A percentile compares a stretch with the other conserved stretches of the same genome.
phyloP scores from a whole-genome alignment of 768 basidiomycete genomes.

The Lepiota subincarnata region DNA sequence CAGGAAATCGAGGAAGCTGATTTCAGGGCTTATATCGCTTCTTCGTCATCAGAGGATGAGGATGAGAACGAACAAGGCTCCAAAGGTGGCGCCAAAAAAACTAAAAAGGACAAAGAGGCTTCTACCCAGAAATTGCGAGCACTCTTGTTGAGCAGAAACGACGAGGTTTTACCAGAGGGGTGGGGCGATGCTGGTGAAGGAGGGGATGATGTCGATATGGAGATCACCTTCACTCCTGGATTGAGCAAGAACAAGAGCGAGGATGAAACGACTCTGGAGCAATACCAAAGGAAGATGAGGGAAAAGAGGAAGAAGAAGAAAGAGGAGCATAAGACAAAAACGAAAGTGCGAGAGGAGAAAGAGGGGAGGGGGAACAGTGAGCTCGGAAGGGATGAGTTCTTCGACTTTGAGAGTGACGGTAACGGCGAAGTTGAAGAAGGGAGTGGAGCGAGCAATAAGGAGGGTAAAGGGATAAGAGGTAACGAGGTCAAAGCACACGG shows the following conservation, averaged over 20 bases:
- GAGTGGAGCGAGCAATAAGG: constrained; percentile 10
- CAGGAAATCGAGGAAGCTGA: constrained; percentile 92
- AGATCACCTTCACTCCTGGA: constrained; percentile 92
- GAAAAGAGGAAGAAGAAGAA: constrained; percentile 85
- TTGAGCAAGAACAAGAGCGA: constrained; percentile 51
- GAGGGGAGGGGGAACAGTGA: constrained; percentile 23
- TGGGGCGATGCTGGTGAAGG: constrained; percentile 56
- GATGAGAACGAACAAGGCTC: constrained; percentile 34
- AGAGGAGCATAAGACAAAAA: constrained; percentile 50
- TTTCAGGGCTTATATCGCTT: constrained; percentile 76
- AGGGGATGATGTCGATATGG: constrained; percentile 72
- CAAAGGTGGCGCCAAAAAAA: constrained; percentile 15
- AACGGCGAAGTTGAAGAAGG: constrained; percentile 23
- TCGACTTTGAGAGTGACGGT: constrained; percentile 49
- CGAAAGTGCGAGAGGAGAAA: constrained; percentile 13
- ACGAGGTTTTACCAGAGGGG: constrained; percentile 76
- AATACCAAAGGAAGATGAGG: constrained; percentile 83
- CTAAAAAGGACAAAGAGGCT: constrained; percentile 33
- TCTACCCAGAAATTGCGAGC: constrained; percentile 72
- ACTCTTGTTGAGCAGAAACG: constrained; percentile 63
- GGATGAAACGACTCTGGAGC: constrained; percentile 87
- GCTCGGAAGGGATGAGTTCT: constrained; percentile 67
- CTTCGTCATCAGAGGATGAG: constrained; percentile 64
- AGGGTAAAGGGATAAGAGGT: constrained; percentile 19
- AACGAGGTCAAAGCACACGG: constrained; percentile 17